Evolutionary conservation across 768 basidiomycete species (phyloP).

Genomic region (Pisolithus sp.): DNA sequence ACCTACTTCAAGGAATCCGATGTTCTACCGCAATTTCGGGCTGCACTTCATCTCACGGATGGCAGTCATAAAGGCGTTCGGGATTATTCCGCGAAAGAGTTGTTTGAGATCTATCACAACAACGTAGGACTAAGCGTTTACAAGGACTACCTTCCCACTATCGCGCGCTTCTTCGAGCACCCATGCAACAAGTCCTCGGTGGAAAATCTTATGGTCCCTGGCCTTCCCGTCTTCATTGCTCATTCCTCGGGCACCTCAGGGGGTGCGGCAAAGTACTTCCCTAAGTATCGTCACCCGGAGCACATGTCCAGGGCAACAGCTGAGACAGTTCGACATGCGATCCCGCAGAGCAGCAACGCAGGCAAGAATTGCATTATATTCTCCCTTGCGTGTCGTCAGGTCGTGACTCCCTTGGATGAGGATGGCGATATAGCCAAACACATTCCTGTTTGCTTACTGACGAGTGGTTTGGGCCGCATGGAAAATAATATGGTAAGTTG

Average conservation of each 20-base stretch:
- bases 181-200: conserved; percentile 14
- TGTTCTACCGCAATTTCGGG: conserved; percentile 11
- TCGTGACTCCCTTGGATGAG: conserved; percentile 6
- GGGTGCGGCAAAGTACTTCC: conserved; percentile 12
- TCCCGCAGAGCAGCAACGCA: conserved; percentile 2
- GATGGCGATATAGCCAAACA: conserved; percentile 8
- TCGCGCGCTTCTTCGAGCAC: conserved; percentile 14
- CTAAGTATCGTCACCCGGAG: conserved; percentile 17
- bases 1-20: conserved; percentile 13
- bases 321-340: conserved; percentile 7
- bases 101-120: conserved; percentile 10
- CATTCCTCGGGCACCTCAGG: conserved; percentile 16
- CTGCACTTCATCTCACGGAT: not conserved
- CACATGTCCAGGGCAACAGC: conserved; percentile 12
- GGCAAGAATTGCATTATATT: conserved; percentile 17
- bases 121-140: conserved; percentile 13
- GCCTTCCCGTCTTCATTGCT: conserved; percentile 18
- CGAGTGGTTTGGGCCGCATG: conserved; percentile 17
- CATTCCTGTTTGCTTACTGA: conserved; percentile 15
- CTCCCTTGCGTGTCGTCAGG: conserved; percentile 13
- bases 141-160: conserved; percentile 14
- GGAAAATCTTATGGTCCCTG: conserved; percentile 17
- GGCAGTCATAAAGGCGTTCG: not conserved
- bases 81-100: not conserved
- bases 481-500: conserved; percentile 10